Conservation (phyloP, 1,284 basidiomycete genomes). For the Porphyrellus sp. region DNA sequence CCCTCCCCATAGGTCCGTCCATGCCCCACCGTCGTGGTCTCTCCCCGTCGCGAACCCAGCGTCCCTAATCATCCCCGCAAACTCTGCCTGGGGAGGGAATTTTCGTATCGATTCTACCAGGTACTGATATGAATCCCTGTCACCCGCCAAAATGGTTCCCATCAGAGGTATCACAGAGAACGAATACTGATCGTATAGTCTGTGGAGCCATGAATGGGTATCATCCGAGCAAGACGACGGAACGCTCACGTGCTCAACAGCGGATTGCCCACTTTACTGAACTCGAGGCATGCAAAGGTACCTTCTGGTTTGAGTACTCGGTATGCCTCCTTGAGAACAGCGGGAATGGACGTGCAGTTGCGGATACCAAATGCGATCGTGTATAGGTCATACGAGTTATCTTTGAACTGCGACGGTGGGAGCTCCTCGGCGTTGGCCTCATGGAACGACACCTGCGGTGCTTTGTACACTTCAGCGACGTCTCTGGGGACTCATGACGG, state of each 20-base stretch:
- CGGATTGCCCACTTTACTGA: constrained; percentile 92
- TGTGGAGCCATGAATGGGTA: constrained; percentile 39
- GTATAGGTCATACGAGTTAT: constrained; percentile 91
- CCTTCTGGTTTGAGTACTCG: constrained; percentile 97
- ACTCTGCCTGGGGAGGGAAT: constrained; percentile 89
- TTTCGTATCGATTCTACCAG: constrained; percentile 95
- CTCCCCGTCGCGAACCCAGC: constrained; percentile 82
- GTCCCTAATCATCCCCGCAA: constrained; percentile 86
- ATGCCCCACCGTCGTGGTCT: constrained; percentile 83
- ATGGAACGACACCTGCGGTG: constrained; percentile 90
- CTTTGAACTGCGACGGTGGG: constrained; percentile 60
- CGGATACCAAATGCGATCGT: constrained; percentile 99
- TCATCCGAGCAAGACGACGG: not conserved
- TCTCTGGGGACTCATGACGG: not conserved
- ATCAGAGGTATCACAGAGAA: constrained; percentile 94
- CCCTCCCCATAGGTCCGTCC: constrained; percentile 84
- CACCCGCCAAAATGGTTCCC: constrained; percentile 93
- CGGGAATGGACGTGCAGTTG: constrained; percentile 93
- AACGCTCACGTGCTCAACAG: constrained; percentile 75
- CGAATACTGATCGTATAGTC: constrained; percentile 93
- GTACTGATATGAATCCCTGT: constrained; percentile 95
- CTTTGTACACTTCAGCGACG: constrained; percentile 42
- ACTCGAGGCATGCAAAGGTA: constrained; percentile 94
- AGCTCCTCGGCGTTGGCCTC: constrained; percentile 93
- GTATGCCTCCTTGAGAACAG: constrained; percentile 87